These are phyloP conservation scores for Cucurbita ficifolia DNA, from an alignment of 306 rosid species.

Conservation along the genomic window DNA sequence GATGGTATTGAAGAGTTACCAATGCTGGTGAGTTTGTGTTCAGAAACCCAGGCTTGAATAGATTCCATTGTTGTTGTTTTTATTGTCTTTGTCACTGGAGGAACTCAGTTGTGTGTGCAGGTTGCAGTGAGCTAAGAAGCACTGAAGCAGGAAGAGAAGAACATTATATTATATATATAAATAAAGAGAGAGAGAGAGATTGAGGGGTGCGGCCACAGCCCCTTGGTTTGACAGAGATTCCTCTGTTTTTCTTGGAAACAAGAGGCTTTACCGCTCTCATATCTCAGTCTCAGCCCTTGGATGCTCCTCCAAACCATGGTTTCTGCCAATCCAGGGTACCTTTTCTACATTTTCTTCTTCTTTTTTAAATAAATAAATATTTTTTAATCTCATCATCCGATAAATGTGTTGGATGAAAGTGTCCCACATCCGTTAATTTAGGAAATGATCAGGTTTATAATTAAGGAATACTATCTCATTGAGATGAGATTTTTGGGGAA, in stretches of 20 bases:
- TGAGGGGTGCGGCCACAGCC: not conserved
- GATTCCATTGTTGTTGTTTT: conserved; percentile 30
- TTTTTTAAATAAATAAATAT: not conserved
- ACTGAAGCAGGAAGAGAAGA: not conserved
- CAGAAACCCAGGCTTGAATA: conserved; percentile 57
- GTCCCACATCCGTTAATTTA: no score
- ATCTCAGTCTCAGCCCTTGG: not conserved
- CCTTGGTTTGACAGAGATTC: not conserved
- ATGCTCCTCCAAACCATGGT: not conserved
- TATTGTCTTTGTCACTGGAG: not conserved
- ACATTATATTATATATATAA: not conserved
- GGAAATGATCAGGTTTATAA: no score
- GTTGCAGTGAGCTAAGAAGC: not conserved
- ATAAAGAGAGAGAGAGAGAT: no score
- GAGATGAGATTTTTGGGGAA: no score
- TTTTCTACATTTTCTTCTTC: not conserved
- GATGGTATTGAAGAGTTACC: not conserved
- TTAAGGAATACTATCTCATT: no score
- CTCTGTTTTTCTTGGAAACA: not conserved
- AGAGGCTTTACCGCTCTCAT: not conserved
- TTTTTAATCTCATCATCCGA: no score
- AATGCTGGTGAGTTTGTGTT: conserved; percentile 63
- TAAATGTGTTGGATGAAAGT: no score
- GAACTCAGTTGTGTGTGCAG: not conserved
- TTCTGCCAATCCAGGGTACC: not conserved